Evolutionary conservation across 2,329 filamentous ascomycete genomes (phyloP).

Genomic region (Alternaria rosae): DNA sequence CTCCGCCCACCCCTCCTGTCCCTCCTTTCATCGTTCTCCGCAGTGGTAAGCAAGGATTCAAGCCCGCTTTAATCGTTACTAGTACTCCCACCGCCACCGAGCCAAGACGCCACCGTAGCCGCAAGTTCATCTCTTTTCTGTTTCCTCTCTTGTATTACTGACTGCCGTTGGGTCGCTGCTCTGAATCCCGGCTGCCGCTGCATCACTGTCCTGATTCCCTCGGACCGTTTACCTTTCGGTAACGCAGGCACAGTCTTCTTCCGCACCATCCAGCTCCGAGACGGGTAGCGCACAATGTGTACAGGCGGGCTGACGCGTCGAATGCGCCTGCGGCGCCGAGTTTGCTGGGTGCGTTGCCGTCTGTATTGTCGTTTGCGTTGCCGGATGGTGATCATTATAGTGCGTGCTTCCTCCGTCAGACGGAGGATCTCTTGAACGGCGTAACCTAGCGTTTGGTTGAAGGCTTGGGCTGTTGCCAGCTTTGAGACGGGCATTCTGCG

Average conservation of each 20-base stretch:
- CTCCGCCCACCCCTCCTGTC: neutral
- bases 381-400: neutral
- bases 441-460: neutral
- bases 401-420: neutral
- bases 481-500: neutral
- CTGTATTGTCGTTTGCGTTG: neutral
- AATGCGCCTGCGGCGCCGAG: neutral
- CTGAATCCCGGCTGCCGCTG: neutral
- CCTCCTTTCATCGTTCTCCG: neutral
- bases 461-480: neutral
- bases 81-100: neutral
- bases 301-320: neutral
- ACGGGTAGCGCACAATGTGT: neutral
- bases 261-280: neutral
- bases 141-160: neutral
- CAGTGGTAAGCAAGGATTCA: too few relatives aligned
- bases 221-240: neutral
- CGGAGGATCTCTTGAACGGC: neutral
- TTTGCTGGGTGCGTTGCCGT: neutral
- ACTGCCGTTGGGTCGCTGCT: neutral
- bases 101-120: conserved; percentile 6
- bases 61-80: neutral
- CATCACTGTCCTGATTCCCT: neutral
- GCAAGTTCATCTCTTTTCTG: neutral
- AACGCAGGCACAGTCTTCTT: neutral